Base-by-base conservation (phyloP, 75 land plant genomes). In the Pinus taeda region DNA sequence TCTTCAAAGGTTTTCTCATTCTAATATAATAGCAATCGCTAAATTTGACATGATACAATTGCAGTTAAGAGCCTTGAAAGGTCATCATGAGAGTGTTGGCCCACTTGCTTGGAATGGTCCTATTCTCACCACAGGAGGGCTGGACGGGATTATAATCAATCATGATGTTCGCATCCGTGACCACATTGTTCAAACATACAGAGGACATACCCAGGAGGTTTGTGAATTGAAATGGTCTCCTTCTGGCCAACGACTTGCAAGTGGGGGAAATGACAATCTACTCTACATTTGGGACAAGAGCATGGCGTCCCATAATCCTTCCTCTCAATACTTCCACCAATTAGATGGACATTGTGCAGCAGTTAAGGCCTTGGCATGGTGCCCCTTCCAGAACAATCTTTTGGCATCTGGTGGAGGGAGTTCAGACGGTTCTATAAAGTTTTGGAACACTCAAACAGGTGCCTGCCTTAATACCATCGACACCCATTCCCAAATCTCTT, bases 341-440 rank as follows among this genome's bases (percentile, higher is more conserved):
- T 36, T 87, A 6, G 83, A 87, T 36, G 87, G 78, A 53, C 91
- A 87, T 39, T 78, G 39, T 24, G 81, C 84, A 15, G 86, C 89
- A 18, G 91, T 86, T 8, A 90, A 72, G 56, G 91, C 89, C 42
- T 78, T 87, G 74, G 39, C 83, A 6, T 95, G 98, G 98, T 95
- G 98, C 73, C 98, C 98, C 26, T 95, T 89, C 86, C 96, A 95
- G 77, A 82, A 87, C 77, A 93, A 93, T 57, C 65, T 95, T 74
- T 74, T 95, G 65, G 98, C 98, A 3, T 89, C 96, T 6, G 96
- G 98, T 60, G 98, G 96, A 30, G 98, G 95, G 29, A 89, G 82
- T 4, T 83, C 80, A 12, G 95, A 93, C 36, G 71, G 90, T 3
- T 87, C 88, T 81, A 93, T 93, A 21, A 95, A 89, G 80, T 93